Conservation (phyloP, 2,329 filamentous ascomycete species). For the Phialemoniopsis sp. region DNA sequence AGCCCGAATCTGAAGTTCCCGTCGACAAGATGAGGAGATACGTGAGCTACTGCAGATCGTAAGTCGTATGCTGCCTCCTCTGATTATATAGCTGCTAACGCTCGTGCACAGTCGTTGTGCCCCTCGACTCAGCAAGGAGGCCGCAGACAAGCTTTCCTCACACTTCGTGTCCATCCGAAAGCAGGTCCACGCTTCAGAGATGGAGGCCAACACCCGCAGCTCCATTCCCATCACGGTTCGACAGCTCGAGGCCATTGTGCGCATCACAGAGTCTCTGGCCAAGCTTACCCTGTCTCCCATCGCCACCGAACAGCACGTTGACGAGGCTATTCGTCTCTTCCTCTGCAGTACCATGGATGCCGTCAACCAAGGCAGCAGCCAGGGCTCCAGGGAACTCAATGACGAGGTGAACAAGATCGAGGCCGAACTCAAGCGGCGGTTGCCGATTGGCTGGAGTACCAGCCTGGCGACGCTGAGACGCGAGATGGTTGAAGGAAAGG, state of each 20-base stretch:
- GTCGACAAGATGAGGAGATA: conserved; percentile 98
- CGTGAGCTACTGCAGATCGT: conserved; percentile 95
- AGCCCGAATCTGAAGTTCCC: conserved; percentile 80
- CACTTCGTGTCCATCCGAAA: conserved; percentile 96
- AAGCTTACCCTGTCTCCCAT: conserved; percentile 84
- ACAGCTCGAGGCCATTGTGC: conserved; percentile 94
- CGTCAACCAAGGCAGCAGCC: conserved; percentile 81
- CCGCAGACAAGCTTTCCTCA: conserved; percentile 91
- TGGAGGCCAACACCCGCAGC: conserved; percentile 84
- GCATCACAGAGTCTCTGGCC: conserved; percentile 92
- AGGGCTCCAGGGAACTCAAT: conserved; percentile 83
- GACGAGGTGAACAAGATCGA: conserved; percentile 86
- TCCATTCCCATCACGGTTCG: conserved; percentile 97
- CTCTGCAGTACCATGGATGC: conserved; percentile 97
- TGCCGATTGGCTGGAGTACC: conserved; percentile 95
- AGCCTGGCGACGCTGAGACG: conserved; percentile 79
- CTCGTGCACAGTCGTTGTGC: conserved; percentile 68
- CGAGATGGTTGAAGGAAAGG: conserved; percentile 89
- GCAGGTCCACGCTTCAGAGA: conserved; percentile 87
- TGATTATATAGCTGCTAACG: conserved; percentile 20
- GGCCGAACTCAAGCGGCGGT: conserved; percentile 77
- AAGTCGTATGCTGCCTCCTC: conserved; percentile 30
- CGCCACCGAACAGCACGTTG: conserved; percentile 86
- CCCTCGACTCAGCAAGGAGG: conserved; percentile 82
- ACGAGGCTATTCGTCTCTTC: conserved; percentile 96